phyloP scores from a whole-genome alignment of 2,329 filamentous ascomycete species.

The Fusarium duplospermum region DNA sequence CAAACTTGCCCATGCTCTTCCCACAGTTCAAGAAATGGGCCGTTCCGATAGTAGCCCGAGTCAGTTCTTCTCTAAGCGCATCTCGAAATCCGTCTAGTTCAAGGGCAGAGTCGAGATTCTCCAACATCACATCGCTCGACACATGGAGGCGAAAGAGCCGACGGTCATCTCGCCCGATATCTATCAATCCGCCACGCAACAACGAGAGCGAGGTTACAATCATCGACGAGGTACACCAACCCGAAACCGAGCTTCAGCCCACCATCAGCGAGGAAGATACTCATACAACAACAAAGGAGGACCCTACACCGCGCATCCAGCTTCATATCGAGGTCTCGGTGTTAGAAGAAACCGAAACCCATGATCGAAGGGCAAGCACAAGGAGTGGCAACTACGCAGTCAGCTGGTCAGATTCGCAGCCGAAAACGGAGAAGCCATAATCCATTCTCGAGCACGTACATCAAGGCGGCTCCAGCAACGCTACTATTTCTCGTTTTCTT shows the following conservation, averaged over 20 bases:
- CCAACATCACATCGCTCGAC: slow-evolving; percentile 32
- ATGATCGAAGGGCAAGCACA: slow-evolving; percentile 10
- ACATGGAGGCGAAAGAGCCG: slow-evolving; percentile 35
- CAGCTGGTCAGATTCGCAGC: slow-evolving; percentile 26
- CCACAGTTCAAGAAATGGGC: slow-evolving; percentile 56
- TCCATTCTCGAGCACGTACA: slow-evolving; percentile 19
- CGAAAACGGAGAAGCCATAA: slow-evolving; percentile 17
- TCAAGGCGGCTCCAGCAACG: slow-evolving; percentile 24
- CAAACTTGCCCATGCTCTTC: slow-evolving; percentile 59
- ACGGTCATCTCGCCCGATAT: slow-evolving; percentile 28
- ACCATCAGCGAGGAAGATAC: not conserved
- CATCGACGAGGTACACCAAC: slow-evolving; percentile 31
- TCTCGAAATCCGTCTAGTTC: slow-evolving; percentile 27
- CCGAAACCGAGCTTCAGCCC: slow-evolving; percentile 23
- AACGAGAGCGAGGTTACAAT: slow-evolving; percentile 42
- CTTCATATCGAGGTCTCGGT: slow-evolving; percentile 30
- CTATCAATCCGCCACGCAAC: slow-evolving; percentile 22
- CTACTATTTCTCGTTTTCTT: slow-evolving; percentile 7
- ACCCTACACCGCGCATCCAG: slow-evolving; percentile 10
- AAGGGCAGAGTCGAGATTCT: slow-evolving; percentile 28
- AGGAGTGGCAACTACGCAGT: slow-evolving; percentile 32
- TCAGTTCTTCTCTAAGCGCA: slow-evolving; percentile 37
- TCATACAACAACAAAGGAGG: slow-evolving; percentile 1
- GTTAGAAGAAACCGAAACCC: not conserved
- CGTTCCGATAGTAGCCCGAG: slow-evolving; percentile 37